These are phyloP conservation scores for Aspergillus felis DNA, from an alignment of 2,329 filamentous ascomycete species.

Conservation along the genomic window DNA sequence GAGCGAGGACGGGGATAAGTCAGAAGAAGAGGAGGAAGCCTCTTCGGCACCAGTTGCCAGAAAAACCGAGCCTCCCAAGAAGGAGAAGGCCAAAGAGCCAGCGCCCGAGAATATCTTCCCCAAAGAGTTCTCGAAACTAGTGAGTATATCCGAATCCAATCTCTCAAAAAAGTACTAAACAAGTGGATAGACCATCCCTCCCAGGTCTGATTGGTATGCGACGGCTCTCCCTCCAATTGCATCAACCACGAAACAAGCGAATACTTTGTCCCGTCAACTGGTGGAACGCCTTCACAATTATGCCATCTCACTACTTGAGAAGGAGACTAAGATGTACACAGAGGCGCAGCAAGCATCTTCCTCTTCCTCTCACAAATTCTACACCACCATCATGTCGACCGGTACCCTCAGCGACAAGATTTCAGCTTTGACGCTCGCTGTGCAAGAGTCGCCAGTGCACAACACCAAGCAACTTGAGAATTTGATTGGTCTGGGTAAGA, in stretches of 20 bases:
- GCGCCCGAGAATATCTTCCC: constrained; percentile 23
- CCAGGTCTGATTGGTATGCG: constrained; percentile 66
- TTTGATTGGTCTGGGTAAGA: constrained; percentile 76
- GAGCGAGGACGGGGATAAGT: constrained; percentile 29
- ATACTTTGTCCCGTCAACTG: constrained; percentile 47
- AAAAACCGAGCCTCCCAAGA: constrained; percentile 20
- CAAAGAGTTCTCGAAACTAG: constrained; percentile 35
- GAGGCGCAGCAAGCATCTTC: constrained; percentile 67
- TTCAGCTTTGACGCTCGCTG: constrained; percentile 85
- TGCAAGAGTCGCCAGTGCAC: constrained; percentile 94
- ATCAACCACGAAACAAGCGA: constrained; percentile 41
- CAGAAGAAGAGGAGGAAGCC: constrained; percentile 31
- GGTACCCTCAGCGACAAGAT: constrained; percentile 97
- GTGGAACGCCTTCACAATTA: constrained; percentile 60
- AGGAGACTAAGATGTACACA: constrained; percentile 72
- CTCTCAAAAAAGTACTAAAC: constrained; percentile 5
- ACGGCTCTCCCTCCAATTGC: constrained; percentile 54
- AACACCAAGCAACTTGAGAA: constrained; percentile 86
- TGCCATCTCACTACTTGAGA: constrained; percentile 69
- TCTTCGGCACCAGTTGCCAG: constrained; percentile 17
- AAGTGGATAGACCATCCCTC: constrained; percentile 50
- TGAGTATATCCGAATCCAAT: constrained; percentile 14
- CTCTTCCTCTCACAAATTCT: constrained; percentile 89
- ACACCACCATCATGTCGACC: constrained; percentile 93
- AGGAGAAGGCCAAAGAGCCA: constrained; percentile 15